Evolutionary conservation across 1,284 basidiomycete genomes (phyloP).

Genomic region (Chondrostereum purpureum): DNA sequence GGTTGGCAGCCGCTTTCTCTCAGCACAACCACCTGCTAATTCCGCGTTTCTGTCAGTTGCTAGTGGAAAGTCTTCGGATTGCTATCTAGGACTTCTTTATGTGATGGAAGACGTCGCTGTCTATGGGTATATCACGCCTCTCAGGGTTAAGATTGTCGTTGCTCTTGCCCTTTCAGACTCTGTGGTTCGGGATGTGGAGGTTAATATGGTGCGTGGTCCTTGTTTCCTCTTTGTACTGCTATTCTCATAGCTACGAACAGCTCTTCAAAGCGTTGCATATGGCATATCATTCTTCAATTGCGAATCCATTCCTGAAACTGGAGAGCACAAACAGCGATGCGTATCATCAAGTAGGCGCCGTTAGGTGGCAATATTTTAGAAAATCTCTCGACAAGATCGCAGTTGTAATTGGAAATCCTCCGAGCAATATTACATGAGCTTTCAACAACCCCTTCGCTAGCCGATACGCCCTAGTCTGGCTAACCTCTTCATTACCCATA

Average conservation of each 20-base stretch:
- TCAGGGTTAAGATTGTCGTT: constrained; percentile 75
- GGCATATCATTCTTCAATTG: constrained; percentile 70
- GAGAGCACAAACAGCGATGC: constrained; percentile 46
- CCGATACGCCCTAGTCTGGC: too few relatives aligned
- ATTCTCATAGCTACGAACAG: constrained; percentile 34
- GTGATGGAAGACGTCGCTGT: constrained; percentile 78
- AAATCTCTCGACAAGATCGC: constrained; percentile 66
- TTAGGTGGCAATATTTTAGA: constrained; percentile 66
- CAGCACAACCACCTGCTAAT: constrained; percentile 6
- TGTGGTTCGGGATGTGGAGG: constrained; percentile 69
- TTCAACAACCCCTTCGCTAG: not conserved
- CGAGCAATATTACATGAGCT: constrained; percentile 10
- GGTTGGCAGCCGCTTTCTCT: constrained; percentile 24
- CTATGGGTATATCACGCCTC: constrained; percentile 77
- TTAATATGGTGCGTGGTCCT: constrained; percentile 59
- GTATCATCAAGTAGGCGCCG: constrained; percentile 48
- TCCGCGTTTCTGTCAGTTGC: constrained; percentile 1
- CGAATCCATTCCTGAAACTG: constrained; percentile 72
- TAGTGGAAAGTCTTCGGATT: constrained; percentile 51
- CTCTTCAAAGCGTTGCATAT: constrained; percentile 78
- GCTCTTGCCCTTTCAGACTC: constrained; percentile 71
- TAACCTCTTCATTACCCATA: not conserved
- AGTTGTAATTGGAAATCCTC: constrained; percentile 41
- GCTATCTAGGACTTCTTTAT: constrained; percentile 73
- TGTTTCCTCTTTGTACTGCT: not conserved